Evolutionary conservation across 2,329 filamentous ascomycete genomes (phyloP), one percentile per base, ranked within the genome.

Genomic region (Hymenoscyphus albidus): DNA sequence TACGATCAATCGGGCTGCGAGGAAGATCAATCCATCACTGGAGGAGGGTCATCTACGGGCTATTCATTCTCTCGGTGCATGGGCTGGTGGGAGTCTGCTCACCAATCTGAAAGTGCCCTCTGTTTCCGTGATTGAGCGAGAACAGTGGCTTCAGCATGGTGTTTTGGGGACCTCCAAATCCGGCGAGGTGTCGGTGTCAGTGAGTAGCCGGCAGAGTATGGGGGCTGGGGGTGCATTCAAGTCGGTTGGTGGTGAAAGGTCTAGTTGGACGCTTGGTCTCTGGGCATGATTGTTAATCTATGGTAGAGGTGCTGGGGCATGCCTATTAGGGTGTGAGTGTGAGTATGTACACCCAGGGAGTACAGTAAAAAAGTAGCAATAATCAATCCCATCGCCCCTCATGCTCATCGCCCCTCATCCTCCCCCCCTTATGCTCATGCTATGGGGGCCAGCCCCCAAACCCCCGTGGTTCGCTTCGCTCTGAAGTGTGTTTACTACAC

Each of bases 81-180:
- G 90, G 90, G 83, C 85, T 22, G 91, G 91, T 12, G 90, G 87
- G 2, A 92, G 89, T 74, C 73, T 94, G 62, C 78, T 90, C 18
- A 84, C 88, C 2, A 85, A 88, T 69, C 79, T 93, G 65, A 88
- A 88, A 64, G 81, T 92, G 3, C 84, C 86, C 42, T 86, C 89
- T 1, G 82, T 91, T 61, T 88, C 88, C 1, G 84, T 88, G 38
- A 80, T 93, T 22, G 90, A 93, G 67, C 81, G 88, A 32, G 91
- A 94, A 6, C 79, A 85, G 40, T 94, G 91, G 82, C 74, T 88
- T 57, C 85, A 86, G 69, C 83, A 91, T 68, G 91, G 91, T 1
- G 77, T 84, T 27, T 78, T 79, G 18, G 88, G 88, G 2, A 88
- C 88, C 1, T 84, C 80, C 18, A 82, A 81, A 57, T 81, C 85